Evolutionary conservation across 2,329 filamentous ascomycete genomes (phyloP), one percentile per base, ranked within the genome.

Genomic region (Lasiodiplodia sp.): DNA sequence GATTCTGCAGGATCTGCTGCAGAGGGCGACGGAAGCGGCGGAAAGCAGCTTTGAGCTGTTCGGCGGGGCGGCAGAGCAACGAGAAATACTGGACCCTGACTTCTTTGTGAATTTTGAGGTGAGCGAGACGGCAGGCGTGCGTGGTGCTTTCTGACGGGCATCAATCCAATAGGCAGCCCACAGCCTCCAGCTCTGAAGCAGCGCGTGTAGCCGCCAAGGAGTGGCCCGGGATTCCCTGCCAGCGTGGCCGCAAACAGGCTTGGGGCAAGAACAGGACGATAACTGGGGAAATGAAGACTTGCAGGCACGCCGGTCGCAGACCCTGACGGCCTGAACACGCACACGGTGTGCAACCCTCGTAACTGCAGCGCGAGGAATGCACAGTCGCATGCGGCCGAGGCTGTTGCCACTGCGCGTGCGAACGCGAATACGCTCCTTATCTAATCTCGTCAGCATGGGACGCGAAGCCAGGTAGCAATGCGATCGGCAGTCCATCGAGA

Each of bases 71-170:
- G 60, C 47, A n/a, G 60, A 64, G 28, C 44, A 51, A 21, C 14
- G 60, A 38, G 60, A 52, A 47, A 52, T 52, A 31, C 44, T 52
- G 44, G 58, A 63, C 58, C 58, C 60, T 51, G 60, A 51, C 34
- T 64, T 64, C 60, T 64, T 52, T 38, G 60, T 64, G 21, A 49
- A 64, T 21, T 38, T 64, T 31, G 60, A 62, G 38, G 57, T 62
- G 31, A 34, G 57, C 16, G 57, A 49, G 38, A 28, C 10, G 23
- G 12, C 18, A 38, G 23, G 60, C 1, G 14, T 40, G 40, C 40
- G 16, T 34, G 40, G 58, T 40, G 58, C 25, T 10, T 63, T 44
- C 58, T 49, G 23, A 63, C 23, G n/a, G 34, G 25, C 44, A 37
- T 37, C 7, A 11, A 31, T 28, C 44, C 44, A 49, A 64, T 34